Conservation (phyloP, 306 rosid genomes). For the Luffa aegyptiaca region DNA sequence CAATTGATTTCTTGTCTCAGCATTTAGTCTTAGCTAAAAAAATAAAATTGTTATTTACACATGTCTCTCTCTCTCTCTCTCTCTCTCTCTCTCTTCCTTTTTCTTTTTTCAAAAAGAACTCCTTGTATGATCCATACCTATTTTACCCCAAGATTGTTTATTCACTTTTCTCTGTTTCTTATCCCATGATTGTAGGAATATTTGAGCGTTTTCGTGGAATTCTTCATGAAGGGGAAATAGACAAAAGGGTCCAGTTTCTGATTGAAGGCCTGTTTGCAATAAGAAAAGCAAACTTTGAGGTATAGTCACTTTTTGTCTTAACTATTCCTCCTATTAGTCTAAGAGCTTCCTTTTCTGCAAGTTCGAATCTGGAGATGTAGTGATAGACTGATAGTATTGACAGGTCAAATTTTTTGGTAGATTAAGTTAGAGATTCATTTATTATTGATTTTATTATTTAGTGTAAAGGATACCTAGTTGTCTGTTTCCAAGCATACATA, state of each 20-base stretch:
- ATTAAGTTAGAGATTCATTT: neutral
- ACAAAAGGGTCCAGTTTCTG: constrained; percentile 77
- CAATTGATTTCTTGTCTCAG: neutral
- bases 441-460: neutral
- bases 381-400: neutral
- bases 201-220: constrained; percentile 97
- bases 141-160: neutral
- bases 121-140: neutral
- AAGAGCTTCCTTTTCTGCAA: neutral
- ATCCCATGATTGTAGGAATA: constrained; percentile 37
- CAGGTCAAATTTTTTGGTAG: neutral
- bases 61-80: too few relatives aligned
- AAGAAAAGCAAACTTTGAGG: constrained; percentile 93
- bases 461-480: neutral
- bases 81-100: too few relatives aligned
- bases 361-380: neutral
- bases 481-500: neutral
- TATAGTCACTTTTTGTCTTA: constrained; percentile 5
- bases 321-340: neutral
- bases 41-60: neutral
- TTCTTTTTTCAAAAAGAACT: too few relatives aligned
- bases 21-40: neutral
- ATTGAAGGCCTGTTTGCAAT: constrained; percentile 86
- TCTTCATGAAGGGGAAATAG: constrained; percentile 96
- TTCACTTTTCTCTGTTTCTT: constrained; percentile 4